phyloP scores from a whole-genome alignment of 1,284 basidiomycete species.

The Tetrapyrgos nigripes region DNA sequence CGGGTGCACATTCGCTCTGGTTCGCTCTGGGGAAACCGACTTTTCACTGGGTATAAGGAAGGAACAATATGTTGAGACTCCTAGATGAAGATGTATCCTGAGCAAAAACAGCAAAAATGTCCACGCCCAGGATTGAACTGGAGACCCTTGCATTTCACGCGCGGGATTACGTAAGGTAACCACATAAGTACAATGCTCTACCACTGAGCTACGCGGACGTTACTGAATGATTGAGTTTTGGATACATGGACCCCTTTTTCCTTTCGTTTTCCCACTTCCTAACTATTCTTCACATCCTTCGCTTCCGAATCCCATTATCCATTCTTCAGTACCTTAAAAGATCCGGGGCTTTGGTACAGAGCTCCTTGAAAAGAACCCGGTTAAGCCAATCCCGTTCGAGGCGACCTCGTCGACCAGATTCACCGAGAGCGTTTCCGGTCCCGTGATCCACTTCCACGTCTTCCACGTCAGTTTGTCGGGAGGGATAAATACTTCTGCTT shows the following conservation, averaged over 20 bases:
- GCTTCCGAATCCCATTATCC: background rate
- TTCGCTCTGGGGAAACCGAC: no score
- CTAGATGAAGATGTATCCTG: no score
- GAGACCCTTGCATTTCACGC: slow-evolving; percentile 5
- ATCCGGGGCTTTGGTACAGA: background rate
- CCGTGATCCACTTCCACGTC: slow-evolving; percentile 5
- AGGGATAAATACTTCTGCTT: background rate
- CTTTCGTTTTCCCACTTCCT: no score
- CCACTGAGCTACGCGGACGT: slow-evolving; percentile 10
- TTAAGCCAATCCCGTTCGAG: background rate
- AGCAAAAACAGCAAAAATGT: slow-evolving; percentile 11
- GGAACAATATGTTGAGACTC: background rate
- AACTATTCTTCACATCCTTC: background rate
- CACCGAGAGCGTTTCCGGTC: background rate
- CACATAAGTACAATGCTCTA: slow-evolving; percentile 14
- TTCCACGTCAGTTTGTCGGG: slow-evolving; percentile 1
- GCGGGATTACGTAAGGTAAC: background rate
- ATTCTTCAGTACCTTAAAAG: no score
- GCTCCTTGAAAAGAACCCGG: background rate
- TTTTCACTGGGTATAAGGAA: no score
- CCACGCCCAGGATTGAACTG: slow-evolving; percentile 10
- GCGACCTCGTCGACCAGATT: background rate
- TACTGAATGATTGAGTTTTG: background rate
- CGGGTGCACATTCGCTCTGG: no score
- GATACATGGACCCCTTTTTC: background rate